These are phyloP conservation scores for Lithospermum erythrorhizon DNA, from an alignment of 257 asterid species.

Conservation along the genomic window DNA sequence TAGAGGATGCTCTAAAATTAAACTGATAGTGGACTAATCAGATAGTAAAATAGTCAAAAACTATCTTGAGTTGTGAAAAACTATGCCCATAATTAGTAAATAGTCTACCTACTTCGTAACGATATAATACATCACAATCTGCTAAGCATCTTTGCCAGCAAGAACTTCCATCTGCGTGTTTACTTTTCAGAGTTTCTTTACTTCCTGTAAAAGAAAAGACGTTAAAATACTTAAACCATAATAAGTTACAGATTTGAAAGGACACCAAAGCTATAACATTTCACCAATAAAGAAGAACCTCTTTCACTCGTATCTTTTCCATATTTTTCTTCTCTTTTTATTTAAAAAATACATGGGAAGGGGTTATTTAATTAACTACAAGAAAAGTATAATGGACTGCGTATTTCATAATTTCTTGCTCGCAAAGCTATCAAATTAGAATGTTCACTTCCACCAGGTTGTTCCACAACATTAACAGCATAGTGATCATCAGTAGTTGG, in stretches of 20 bases:
- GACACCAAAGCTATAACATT: not conserved
- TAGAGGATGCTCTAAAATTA: too few relatives aligned
- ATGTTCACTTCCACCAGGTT: constrained; percentile 41
- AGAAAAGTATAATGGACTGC: constrained; percentile 9
- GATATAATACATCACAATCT: constrained; percentile 72
- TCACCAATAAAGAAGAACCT: not conserved
- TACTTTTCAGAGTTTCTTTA: constrained; percentile 65
- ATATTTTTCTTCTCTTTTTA: too few relatives aligned
- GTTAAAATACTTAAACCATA: not conserved
- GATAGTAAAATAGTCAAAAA: too few relatives aligned
- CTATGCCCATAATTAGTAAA: too few relatives aligned
- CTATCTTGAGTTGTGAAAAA: too few relatives aligned
- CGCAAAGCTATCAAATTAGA: constrained; percentile 2
- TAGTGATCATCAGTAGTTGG: constrained; percentile 49
- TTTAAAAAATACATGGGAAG: not conserved
- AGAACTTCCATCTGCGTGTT: constrained; percentile 44
- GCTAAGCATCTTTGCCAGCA: constrained; percentile 75
- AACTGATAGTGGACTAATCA: too few relatives aligned
- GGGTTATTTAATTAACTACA: not conserved
- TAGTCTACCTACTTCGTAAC: too few relatives aligned
- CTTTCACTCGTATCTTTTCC: not conserved
- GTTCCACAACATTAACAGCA: constrained; percentile 62
- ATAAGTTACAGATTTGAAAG: not conserved
- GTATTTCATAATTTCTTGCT: not conserved
- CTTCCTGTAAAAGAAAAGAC: constrained; percentile 31